Conservation (phyloP, 2,329 filamentous ascomycete genomes). For the Tolypocladium sp. region DNA sequence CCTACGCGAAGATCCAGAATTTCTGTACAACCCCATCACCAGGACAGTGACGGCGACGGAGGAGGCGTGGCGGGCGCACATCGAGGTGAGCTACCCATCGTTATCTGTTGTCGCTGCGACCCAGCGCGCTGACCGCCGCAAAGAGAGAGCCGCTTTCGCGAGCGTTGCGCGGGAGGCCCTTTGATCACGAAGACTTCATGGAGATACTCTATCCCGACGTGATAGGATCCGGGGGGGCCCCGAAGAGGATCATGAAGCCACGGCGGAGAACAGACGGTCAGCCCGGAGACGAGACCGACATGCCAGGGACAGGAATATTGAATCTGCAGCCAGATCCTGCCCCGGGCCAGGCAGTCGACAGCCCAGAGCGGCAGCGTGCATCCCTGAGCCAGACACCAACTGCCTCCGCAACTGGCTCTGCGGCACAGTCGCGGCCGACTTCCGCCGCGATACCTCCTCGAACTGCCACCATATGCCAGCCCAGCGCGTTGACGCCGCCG, state of each 20-base stretch:
- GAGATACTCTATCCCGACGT: slow-evolving; percentile 52
- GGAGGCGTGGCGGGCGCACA: slow-evolving; percentile 47
- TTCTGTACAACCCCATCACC: slow-evolving; percentile 41
- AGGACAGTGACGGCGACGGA: slow-evolving; percentile 46
- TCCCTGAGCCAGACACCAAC: slow-evolving; percentile 19
- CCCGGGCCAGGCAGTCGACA: slow-evolving; percentile 13
- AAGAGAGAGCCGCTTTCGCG: slow-evolving; percentile 50
- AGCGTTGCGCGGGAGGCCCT: slow-evolving; percentile 45
- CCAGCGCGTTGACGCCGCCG: slow-evolving; percentile 43
- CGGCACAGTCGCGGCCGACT: slow-evolving; percentile 14
- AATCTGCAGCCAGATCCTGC: slow-evolving; percentile 29
- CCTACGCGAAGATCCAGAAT: slow-evolving; percentile 47
- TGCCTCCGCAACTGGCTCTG: slow-evolving; percentile 12
- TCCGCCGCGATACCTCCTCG: slow-evolving; percentile 28
- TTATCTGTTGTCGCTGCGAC: not conserved
- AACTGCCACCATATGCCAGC: slow-evolving; percentile 24
- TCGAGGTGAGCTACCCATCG: slow-evolving; percentile 35
- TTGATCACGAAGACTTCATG: slow-evolving; percentile 53
- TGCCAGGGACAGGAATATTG: slow-evolving; percentile 37
- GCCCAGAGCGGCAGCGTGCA: slow-evolving; percentile 15
- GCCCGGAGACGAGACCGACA: slow-evolving; percentile 35
- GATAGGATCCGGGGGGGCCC: slow-evolving; percentile 48
- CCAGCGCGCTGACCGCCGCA: slow-evolving; percentile 8
- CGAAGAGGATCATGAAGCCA: slow-evolving; percentile 49
- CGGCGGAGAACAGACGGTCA: slow-evolving; percentile 38